Evolutionary conservation across 73 alveolate genomes (phyloP).

Genomic region (Tetrahymena thermophila): DNA sequence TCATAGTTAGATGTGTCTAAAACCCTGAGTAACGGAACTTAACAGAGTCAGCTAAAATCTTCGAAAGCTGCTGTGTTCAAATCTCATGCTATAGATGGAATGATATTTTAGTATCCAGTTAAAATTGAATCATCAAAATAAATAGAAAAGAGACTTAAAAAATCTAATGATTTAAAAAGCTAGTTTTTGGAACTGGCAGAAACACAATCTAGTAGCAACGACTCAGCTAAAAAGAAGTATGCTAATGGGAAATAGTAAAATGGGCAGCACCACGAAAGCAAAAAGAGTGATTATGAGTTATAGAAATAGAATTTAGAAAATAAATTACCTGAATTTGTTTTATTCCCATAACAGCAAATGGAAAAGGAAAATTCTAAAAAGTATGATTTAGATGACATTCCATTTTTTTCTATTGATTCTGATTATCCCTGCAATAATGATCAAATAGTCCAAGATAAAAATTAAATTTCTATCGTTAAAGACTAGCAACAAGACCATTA

Average conservation of each 20-base stretch:
- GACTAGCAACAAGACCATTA: not conserved
- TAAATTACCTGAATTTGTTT: not conserved
- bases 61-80: not conserved
- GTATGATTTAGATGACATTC: not conserved
- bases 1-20: not conserved
- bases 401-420: not conserved
- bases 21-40: not conserved
- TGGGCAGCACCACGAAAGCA: not conserved
- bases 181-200: not conserved
- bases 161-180: not conserved
- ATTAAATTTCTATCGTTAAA: not conserved
- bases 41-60: not conserved
- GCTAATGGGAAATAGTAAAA: not conserved
- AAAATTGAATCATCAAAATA: not conserved
- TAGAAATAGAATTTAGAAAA: not conserved
- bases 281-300: not conserved
- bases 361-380: not conserved
- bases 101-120: not conserved
- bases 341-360: not conserved
- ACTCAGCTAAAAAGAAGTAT: not conserved
- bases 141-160: not conserved
- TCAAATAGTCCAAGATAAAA: not conserved
- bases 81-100: not conserved
- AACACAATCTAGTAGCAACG: not conserved
- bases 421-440: not conserved